A percentile compares a stretch with the other conserved stretches of the same genome.
phyloP scores from a whole-genome alignment of 2,329 filamentous ascomycete species.

The Penicillium sp. region DNA sequence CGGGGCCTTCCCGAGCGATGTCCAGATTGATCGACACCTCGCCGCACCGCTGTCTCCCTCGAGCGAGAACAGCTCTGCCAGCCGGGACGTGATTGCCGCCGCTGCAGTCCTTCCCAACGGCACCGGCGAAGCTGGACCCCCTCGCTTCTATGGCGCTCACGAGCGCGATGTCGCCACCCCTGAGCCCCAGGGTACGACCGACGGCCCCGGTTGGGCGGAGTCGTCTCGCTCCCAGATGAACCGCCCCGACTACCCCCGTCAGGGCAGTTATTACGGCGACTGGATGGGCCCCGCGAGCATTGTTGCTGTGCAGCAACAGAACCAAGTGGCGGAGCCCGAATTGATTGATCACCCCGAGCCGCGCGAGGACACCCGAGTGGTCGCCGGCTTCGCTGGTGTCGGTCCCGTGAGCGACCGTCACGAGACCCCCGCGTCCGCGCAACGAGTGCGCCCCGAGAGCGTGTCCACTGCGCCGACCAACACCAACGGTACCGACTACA shows the following conservation, averaged over 20 bases:
- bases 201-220: conserved; percentile 2
- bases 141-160: conserved; percentile 26
- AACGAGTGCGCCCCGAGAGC: conserved; percentile 25
- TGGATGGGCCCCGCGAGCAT: conserved; percentile 48
- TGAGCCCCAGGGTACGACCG: conserved; percentile 5
- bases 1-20: conserved; percentile 93
- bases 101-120: conserved; percentile 51
- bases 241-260: conserved; percentile 17
- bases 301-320: conserved; percentile 18
- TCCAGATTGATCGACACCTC: conserved; percentile 80
- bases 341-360: conserved; percentile 15
- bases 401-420: conserved; percentile 16
- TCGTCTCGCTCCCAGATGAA: conserved; percentile 14
- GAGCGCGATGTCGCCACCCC: conserved; percentile 13
- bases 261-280: conserved; percentile 42
- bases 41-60: conserved; percentile 72
- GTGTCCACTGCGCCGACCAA: conserved; percentile 31
- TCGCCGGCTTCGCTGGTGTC: conserved; percentile 13
- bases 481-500: conserved; percentile 29
- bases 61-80: conserved; percentile 71
- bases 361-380: conserved; percentile 13
- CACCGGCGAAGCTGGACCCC: conserved; percentile 31
- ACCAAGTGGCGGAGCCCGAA: conserved; percentile 5
- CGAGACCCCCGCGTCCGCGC: conserved; percentile 16
- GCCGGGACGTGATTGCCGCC: conserved; percentile 56